Evolutionary conservation across 352 stramenopile species (phyloP).

Genomic region (Phytophthora palmivora): DNA sequence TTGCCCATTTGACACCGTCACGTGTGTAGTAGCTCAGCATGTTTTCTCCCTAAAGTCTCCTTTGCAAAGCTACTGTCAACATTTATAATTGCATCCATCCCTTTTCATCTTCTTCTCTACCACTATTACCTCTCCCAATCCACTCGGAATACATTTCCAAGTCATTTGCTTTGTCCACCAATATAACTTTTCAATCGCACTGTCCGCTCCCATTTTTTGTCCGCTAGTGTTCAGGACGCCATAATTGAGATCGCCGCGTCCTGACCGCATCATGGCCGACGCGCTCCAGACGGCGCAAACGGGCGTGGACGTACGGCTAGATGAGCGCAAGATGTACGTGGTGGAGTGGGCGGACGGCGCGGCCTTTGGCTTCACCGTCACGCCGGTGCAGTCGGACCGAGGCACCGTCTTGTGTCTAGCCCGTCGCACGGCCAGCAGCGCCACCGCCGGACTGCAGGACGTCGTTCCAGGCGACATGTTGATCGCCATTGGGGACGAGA

Average conservation of each 20-base stretch:
- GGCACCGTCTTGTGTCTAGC: constrained; percentile 69
- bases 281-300: constrained; percentile 42
- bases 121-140: background rate
- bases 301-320: constrained; percentile 51
- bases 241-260: constrained; percentile 21
- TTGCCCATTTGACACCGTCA: constrained; percentile 17
- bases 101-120: background rate
- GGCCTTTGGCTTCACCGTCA: constrained; percentile 78
- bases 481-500: constrained; percentile 78
- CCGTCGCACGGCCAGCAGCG: constrained; percentile 54
- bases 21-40: constrained; percentile 4
- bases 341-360: constrained; percentile 67
- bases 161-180: background rate
- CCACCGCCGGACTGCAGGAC: constrained; percentile 61
- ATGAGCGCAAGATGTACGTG: constrained; percentile 83
- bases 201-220: background rate
- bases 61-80: background rate
- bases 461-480: constrained; percentile 81
- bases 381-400: constrained; percentile 72
- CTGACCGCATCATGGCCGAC: constrained; percentile 23
- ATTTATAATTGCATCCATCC: background rate
- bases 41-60: constrained; percentile 1
- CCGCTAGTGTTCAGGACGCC: background rate
- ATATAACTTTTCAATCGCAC: background rate
- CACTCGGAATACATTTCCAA: background rate